Base-by-base conservation (phyloP, 257 asterid species). In the Solanum sitiens region DNA sequence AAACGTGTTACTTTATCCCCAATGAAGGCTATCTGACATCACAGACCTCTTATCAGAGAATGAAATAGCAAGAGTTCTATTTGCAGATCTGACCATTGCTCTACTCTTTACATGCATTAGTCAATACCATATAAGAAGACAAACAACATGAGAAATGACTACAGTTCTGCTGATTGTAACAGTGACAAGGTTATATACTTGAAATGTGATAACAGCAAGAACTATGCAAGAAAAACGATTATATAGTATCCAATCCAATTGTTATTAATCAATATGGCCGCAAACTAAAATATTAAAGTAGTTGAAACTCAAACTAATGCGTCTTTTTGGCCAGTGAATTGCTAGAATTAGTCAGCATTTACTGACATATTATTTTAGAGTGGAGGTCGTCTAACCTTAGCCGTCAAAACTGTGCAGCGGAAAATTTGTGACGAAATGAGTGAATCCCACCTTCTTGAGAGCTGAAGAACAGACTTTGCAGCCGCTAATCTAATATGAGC, bases 361-460 rank as follows among this genome's bases (percentile, higher is more conserved):
- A 79, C 70, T 6, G 45, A 87, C 25, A 35, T n/a, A 68, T 25
- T 35, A 50, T 20, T 50, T 83, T 30, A 44, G 42, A 53, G 70
- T 13, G 74, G 89, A 86, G 83, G 63, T 86, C 85, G 44, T 83
- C 94, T 77, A 87, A 96, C 98, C 99, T 93, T 95, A 88, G 95
- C 94, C 83, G 87, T 88, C 90, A 91, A 89, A 88, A 96, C 89
- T 30, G 99, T 93, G 87, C 89, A 87, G 89, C 90, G 94, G 91
- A 94, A 96, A 88, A 95, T 91, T 86, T 90, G 92, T 45, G 98
- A 96, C 79, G 95, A 92, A 80, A 96, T 93, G 88, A 95, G 95
- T 92, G 94, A 91, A 93, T 96, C 99, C 99, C 99, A 96, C 91
- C 93, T 96, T 91, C 95, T 94, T 88, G 99, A 93, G 87, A 96